A percentile compares a stretch with the other conserved stretches of the same genome.
Evolutionary conservation across 305 asterid genomes (phyloP).

Genomic region (Rubia peregrina): DNA sequence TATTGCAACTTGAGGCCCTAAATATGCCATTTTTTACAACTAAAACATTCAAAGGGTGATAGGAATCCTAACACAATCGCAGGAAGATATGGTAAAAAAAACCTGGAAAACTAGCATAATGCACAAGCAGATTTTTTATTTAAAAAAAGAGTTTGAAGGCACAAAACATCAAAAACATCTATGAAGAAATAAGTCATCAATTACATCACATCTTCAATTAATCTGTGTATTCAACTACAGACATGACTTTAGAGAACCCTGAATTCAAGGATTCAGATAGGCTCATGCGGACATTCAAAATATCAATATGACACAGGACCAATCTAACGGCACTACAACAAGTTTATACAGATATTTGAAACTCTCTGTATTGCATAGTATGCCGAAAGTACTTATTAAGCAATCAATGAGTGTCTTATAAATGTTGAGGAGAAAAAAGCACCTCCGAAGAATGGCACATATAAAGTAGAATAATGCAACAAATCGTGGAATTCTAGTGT

Average conservation of each 20-base stretch:
- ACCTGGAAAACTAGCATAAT: not conserved
- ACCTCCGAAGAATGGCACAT: not conserved
- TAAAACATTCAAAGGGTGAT: not conserved
- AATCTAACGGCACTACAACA: not conserved
- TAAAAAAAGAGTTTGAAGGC: not conserved
- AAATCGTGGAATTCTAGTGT: not conserved
- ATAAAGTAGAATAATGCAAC: not conserved
- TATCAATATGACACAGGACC: not conserved
- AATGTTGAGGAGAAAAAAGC: constrained; percentile 3
- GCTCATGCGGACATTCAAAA: not conserved
- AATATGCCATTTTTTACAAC: not conserved
- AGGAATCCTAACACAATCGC: not conserved
- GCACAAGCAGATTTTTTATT: not conserved
- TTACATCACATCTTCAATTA: not conserved
- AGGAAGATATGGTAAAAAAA: not conserved
- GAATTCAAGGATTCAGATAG: not conserved
- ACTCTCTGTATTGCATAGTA: not conserved
- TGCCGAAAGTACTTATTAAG: not conserved
- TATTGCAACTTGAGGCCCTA: not conserved
- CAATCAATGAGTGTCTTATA: not conserved
- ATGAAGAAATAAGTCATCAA: not conserved
- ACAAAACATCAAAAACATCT: not conserved
- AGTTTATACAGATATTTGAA: not conserved
- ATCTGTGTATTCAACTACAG: not conserved
- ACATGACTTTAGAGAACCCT: not conserved